Evolutionary conservation across 352 stramenopile genomes (phyloP).

Genomic region (Phytophthora foliorum): DNA sequence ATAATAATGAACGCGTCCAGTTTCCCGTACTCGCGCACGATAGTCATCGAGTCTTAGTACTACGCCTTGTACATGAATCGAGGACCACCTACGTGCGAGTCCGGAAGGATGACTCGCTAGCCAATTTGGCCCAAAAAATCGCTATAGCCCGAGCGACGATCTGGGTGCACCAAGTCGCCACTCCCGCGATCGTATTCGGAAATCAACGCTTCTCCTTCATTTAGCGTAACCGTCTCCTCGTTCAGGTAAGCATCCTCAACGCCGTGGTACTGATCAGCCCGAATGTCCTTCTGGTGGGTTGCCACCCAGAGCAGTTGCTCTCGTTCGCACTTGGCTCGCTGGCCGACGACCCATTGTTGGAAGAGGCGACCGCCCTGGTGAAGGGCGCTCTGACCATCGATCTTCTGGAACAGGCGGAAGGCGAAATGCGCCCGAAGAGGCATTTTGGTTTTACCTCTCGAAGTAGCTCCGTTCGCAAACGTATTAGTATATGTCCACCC

Average conservation of each 20-base stretch:
- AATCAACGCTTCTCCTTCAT: not conserved
- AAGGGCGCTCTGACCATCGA: not conserved
- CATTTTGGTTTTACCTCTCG: too few relatives aligned
- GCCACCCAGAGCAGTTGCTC: not conserved
- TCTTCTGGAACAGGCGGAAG: not conserved
- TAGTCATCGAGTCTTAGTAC: conserved; percentile 51
- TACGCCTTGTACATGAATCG: conserved; percentile 34
- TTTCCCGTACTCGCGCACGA: conserved; percentile 50
- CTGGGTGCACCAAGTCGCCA: not conserved
- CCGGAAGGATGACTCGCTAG: not conserved
- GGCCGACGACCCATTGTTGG: not conserved
- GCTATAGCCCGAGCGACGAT: not conserved
- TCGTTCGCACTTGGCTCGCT: not conserved
- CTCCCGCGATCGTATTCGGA: not conserved
- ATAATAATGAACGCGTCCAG: conserved; percentile 60
- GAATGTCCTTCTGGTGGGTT: not conserved
- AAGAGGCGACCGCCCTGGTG: not conserved
- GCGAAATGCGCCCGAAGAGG: too few relatives aligned
- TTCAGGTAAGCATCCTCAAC: not conserved
- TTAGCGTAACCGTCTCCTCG: not conserved
- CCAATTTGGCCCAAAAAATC: not conserved
- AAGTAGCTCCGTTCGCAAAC: too few relatives aligned
- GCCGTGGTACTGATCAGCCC: not conserved
- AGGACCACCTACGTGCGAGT: not conserved
- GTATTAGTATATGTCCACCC: too few relatives aligned